Conservation (phyloP, 2,329 filamentous ascomycete genomes). For the Xylariaceae sp. region DNA sequence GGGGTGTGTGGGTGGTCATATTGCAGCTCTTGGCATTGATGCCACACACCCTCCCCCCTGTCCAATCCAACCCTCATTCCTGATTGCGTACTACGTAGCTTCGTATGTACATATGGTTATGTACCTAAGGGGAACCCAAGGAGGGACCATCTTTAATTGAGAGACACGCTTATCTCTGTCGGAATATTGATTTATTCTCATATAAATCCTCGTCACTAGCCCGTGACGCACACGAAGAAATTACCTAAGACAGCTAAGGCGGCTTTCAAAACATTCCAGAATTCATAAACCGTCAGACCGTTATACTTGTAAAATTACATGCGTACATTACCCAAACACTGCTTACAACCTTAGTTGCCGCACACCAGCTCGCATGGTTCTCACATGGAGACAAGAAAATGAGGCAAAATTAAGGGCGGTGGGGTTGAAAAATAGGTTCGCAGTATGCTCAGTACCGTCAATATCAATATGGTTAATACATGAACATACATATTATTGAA, state of each 20-base stretch:
- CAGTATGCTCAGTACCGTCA: background rate
- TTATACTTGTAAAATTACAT: no score
- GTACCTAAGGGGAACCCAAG: conserved; percentile 20
- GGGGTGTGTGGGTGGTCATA: conserved; percentile 33
- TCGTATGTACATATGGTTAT: no score
- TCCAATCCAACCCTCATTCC: conserved; percentile 20
- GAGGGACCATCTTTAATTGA: conserved; percentile 32
- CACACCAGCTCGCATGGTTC: background rate
- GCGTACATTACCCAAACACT: background rate
- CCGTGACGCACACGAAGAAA: conserved; percentile 31
- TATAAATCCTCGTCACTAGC: conserved; percentile 23
- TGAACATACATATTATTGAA: no score
- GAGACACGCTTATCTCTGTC: conserved; percentile 38
- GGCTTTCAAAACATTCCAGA: conserved; percentile 10
- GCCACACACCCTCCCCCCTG: conserved; percentile 20
- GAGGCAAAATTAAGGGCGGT: background rate
- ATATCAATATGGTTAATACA: no score
- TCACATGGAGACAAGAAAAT: background rate
- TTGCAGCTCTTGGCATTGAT: conserved; percentile 33
- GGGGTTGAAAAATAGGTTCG: background rate
- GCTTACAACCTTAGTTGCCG: background rate
- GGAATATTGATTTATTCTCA: conserved; percentile 38
- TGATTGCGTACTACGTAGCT: conserved; percentile 4
- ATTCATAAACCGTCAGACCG: conserved; percentile 10
- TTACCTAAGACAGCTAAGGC: conserved; percentile 33